Percentiles rank a stretch among this genome's conserved stretches.
These are phyloP conservation scores for Fusarium sp. DNA, from an alignment of 2,329 filamentous ascomycete species.

Conservation along the genomic window DNA sequence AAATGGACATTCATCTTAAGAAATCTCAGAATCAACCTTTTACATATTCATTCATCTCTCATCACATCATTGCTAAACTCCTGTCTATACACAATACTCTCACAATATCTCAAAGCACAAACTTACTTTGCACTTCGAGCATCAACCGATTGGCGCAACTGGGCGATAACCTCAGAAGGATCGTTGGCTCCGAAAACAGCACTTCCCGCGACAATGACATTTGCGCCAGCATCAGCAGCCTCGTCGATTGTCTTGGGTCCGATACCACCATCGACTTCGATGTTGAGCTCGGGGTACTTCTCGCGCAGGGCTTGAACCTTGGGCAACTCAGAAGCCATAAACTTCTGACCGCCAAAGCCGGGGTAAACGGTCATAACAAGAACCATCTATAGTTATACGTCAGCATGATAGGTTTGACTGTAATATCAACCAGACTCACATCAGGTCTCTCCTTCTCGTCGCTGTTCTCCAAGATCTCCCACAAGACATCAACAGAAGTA, in stretches of 20 bases:
- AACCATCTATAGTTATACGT: constrained; percentile 78
- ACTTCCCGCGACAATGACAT: constrained; percentile 97
- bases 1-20: constrained; percentile 2
- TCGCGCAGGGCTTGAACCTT: constrained; percentile 88
- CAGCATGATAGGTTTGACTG: constrained; percentile 13
- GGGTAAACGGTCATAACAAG: constrained; percentile 98
- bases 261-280: constrained; percentile 95
- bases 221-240: constrained; percentile 94
- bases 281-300: constrained; percentile 91
- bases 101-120: constrained; percentile 43
- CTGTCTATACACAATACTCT: constrained; percentile 30
- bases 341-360: constrained; percentile 97
- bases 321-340: constrained; percentile 95
- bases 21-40: constrained; percentile 9
- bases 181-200: constrained; percentile 95
- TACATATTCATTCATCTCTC: constrained; percentile 27
- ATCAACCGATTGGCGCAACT: constrained; percentile 84
- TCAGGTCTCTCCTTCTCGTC: constrained; percentile 85
- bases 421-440: constrained; percentile 67
- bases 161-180: constrained; percentile 85
- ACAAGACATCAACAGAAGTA: constrained; percentile 90
- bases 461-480: constrained; percentile 83
- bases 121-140: constrained; percentile 59
- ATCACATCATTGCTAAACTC: constrained; percentile 38
- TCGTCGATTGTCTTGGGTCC: constrained; percentile 91